Evolutionary conservation across 352 stramenopile genomes (phyloP), one percentile per base, ranked within the genome.

Genomic region (Phytophthora idaei): DNA sequence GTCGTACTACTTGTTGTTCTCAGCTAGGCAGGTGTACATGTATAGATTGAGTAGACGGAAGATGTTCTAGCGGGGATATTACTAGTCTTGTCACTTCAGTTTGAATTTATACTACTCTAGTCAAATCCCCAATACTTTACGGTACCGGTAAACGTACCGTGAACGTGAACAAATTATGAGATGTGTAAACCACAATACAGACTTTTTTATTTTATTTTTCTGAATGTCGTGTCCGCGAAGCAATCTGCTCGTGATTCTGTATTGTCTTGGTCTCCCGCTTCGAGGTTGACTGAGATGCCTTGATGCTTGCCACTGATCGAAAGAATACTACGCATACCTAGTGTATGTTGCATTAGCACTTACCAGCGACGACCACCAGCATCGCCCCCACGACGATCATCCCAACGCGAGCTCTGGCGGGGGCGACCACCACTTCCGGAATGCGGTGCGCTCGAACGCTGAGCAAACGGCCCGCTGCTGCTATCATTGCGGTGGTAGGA

Each of bases 351-450:
- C 25, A 42, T 8, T 1, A 46, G 17, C 42, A 28, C n/a, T 73
- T 70, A 78, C 61, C 63, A 79, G 50, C 68, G 71, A 65, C 67
- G 71, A 46, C 50, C 52, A 3, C 55, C 56, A 46, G 11, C 45
- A 50, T 77, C 68, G 14, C 64, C 74, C 14, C 80, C 68, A 42
- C 84, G 85, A 45, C 85, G 85, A 74, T 91, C 81, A 57, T 90
- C 81, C 71, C 75, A 94, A 61, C 85, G 85, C 12, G 85, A 90
- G 32, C 83, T 77, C 51, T 85, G 81, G 14, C 84, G 77, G 25
- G 80, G 76, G 15, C 84, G 82, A 28, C 84, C 71, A 15, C 80
- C 65, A 25, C 78, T 83, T 39, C 71, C 63, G 39, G 57, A 64
- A 34, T 74, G 70, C 32, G 81, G 77, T 21, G 79, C 74, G 32